Percentiles rank a stretch among this genome's conserved stretches.
These are phyloP conservation scores for Bassia scoparia DNA, from an alignment of 148 eudicot species.

Conservation along the genomic window DNA sequence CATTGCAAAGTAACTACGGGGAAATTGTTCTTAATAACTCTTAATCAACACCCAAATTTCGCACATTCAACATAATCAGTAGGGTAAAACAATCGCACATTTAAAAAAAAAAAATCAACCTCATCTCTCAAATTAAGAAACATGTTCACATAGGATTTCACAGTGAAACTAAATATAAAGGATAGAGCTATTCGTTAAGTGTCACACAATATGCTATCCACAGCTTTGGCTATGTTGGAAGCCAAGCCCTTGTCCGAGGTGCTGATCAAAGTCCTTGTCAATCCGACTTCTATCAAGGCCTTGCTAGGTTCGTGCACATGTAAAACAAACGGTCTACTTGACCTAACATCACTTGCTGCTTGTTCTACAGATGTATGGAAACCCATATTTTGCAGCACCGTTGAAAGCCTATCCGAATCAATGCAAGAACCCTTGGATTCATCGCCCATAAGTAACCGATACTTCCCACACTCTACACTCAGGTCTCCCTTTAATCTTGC, in stretches of 20 bases:
- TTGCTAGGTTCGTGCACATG: slow-evolving; percentile 45
- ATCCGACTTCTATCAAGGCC: slow-evolving; percentile 46
- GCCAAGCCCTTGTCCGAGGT: slow-evolving; percentile 51
- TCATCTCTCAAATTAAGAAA: too few relatives aligned
- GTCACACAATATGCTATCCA: slow-evolving; percentile 38
- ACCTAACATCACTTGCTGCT: slow-evolving; percentile 26
- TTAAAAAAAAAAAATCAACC: too few relatives aligned
- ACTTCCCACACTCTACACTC: slow-evolving; percentile 46
- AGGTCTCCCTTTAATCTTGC: slow-evolving; percentile 71
- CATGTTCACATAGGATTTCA: too few relatives aligned
- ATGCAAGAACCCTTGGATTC: slow-evolving; percentile 32
- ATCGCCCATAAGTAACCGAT: slow-evolving; percentile 33
- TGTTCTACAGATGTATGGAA: slow-evolving; percentile 41
- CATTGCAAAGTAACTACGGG: too few relatives aligned
- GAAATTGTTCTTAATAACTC: too few relatives aligned
- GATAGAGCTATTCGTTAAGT: slow-evolving; percentile 17
- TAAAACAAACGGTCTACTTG: slow-evolving; percentile 26
- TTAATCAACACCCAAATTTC: too few relatives aligned
- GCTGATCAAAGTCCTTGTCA: slow-evolving; percentile 40
- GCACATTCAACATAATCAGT: too few relatives aligned
- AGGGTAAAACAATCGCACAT: too few relatives aligned
- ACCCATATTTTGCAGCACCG: slow-evolving; percentile 50
- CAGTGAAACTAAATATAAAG: too few relatives aligned
- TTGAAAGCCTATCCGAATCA: slow-evolving; percentile 36
- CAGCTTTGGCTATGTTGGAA: slow-evolving; percentile 43